These are phyloP conservation scores for Neonothopanus nambi DNA, from an alignment of 1,284 basidiomycete species.

Conservation along the genomic window DNA sequence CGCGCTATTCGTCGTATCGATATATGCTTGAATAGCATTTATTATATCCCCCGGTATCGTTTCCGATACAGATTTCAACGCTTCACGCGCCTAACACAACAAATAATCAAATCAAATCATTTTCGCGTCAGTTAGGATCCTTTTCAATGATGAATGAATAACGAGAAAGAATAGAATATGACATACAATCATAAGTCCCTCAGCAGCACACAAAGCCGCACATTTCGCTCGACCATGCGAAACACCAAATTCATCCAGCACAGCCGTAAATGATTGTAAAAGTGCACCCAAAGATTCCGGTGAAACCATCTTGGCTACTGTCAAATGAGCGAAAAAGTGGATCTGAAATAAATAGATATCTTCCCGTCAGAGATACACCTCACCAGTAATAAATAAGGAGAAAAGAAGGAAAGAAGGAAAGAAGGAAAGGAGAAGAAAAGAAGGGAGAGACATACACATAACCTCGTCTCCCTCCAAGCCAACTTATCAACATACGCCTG, in stretches of 20 bases:
- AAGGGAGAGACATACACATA: constrained; percentile 63
- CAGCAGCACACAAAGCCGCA: constrained; percentile 84
- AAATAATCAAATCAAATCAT: constrained; percentile 7
- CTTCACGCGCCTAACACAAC: constrained; percentile 52
- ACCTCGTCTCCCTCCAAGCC: constrained; percentile 84
- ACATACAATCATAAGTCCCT: constrained; percentile 81
- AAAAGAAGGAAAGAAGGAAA: too few relatives aligned
- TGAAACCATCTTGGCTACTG: constrained; percentile 74
- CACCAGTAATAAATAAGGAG: too few relatives aligned
- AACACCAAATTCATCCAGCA: constrained; percentile 89
- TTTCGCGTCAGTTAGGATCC: too few relatives aligned
- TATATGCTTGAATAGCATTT: constrained; percentile 62
- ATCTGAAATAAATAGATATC: constrained; percentile 49
- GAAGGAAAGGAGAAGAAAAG: constrained; percentile 7
- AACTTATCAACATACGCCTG: constrained; percentile 83
- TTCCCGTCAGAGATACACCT: too few relatives aligned
- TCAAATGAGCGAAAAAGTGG: constrained; percentile 88
- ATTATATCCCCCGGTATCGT: constrained; percentile 63
- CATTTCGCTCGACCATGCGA: constrained; percentile 84
- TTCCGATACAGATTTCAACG: constrained; percentile 51
- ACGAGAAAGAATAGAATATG: background rate
- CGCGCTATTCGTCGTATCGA: constrained; percentile 54
- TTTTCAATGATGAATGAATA: too few relatives aligned
- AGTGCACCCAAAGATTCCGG: constrained; percentile 75
- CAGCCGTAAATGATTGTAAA: constrained; percentile 79